These are phyloP conservation scores for Saccharum spontaneum DNA, from an alignment of 176 grass and related monocot species.

Conservation along the genomic window DNA sequence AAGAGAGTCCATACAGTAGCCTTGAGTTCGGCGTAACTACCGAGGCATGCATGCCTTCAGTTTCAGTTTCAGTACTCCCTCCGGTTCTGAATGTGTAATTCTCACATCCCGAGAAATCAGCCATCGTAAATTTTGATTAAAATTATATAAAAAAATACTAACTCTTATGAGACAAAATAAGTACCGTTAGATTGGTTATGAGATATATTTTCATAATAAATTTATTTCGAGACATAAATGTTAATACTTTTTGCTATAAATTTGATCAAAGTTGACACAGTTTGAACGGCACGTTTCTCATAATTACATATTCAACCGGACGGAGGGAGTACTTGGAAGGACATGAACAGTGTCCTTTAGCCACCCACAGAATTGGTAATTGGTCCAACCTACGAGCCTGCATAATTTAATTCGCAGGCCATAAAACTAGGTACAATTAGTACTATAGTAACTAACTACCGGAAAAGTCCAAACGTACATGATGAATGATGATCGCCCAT, in stretches of 20 bases:
- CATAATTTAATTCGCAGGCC: slow-evolving; percentile 7
- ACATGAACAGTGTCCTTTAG: slow-evolving; percentile 18
- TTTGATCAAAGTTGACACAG: too few species aligned
- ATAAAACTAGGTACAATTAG: slow-evolving; percentile 9
- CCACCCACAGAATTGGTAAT: not conserved
- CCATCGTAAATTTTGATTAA: too few species aligned
- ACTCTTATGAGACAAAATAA: too few species aligned
- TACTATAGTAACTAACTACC: not conserved
- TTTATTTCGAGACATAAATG: too few species aligned
- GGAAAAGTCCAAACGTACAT: not conserved
- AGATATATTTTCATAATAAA: too few species aligned
- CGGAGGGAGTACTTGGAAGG: slow-evolving; percentile 39
- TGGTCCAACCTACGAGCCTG: not conserved
- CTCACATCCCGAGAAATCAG: too few species aligned
- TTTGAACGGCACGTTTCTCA: too few species aligned
- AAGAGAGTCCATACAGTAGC: not conserved
- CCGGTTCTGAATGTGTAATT: too few species aligned
- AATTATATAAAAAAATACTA: too few species aligned
- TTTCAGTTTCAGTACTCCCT: not conserved
- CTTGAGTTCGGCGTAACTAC: slow-evolving; percentile 2
- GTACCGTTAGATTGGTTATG: too few species aligned
- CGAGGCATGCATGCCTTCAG: not conserved
- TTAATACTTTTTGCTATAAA: too few species aligned
- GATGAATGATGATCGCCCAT: not conserved
- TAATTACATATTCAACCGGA: too few species aligned